Evolutionary conservation across 2,329 filamentous ascomycete species (phyloP).

Genomic region (Fusarium dimerum): DNA sequence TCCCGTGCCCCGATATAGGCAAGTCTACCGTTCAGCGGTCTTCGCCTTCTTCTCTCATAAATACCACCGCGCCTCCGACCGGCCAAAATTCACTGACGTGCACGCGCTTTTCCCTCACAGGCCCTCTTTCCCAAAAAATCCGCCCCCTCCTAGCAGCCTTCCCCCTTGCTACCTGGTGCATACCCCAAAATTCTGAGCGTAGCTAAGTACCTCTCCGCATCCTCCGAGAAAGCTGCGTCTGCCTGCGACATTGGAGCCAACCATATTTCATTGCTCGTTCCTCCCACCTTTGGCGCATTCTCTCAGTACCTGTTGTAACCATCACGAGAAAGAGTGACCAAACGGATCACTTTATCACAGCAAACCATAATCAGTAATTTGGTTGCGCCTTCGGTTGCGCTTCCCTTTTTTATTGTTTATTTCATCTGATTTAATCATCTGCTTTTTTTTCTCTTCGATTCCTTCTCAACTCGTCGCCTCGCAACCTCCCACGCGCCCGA

Average conservation of each 20-base stretch:
- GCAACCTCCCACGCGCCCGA: neutral
- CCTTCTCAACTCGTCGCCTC: neutral
- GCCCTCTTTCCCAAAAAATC: constrained; percentile 31
- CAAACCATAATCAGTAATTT: neutral
- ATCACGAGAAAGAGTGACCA: neutral
- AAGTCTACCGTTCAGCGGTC: constrained; percentile 38
- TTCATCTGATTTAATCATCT: neutral
- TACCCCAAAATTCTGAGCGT: constrained; percentile 17
- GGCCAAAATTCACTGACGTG: constrained; percentile 46
- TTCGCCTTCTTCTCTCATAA: constrained; percentile 45
- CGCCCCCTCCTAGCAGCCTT: constrained; percentile 20
- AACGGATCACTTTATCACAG: neutral
- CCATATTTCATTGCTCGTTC: constrained; percentile 1
- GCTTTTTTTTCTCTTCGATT: neutral
- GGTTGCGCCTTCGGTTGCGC: neutral
- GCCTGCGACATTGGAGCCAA: constrained; percentile 12
- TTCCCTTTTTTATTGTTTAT: neutral
- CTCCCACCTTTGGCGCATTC: neutral
- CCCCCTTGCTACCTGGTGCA: constrained; percentile 7
- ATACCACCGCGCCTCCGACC: constrained; percentile 48
- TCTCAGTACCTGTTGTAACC: neutral
- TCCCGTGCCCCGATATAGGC: constrained; percentile 40
- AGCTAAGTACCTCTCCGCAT: constrained; percentile 22
- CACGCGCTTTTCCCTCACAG: constrained; percentile 48
- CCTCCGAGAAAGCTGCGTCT: constrained; percentile 2